Conservation (phyloP, 148 eudicot species). For the Simmondsia chinensis region DNA sequence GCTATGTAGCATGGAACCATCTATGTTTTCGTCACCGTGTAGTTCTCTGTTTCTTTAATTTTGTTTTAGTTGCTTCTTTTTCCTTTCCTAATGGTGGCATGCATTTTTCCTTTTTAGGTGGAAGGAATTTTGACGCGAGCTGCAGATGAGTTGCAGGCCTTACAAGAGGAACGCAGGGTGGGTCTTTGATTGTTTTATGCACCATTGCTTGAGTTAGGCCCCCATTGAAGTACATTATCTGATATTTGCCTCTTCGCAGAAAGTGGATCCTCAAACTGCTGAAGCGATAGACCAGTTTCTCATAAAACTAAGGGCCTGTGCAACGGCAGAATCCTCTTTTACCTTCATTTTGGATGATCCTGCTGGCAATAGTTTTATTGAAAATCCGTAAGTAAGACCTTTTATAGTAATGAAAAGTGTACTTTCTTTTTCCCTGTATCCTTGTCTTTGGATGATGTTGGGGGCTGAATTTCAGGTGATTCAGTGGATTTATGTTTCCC, state of each 20-base stretch:
- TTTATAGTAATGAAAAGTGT: too few species aligned
- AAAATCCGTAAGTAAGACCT: slow-evolving; percentile 79
- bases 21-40: too few species aligned
- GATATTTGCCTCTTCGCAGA: slow-evolving; percentile 31
- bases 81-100: background rate
- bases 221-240: background rate
- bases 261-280: slow-evolving; percentile 78
- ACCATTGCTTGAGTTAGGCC: background rate
- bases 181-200: background rate
- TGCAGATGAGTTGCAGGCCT: slow-evolving; percentile 65
- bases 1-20: too few species aligned
- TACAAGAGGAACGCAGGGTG: slow-evolving; percentile 94
- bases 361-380: slow-evolving; percentile 93
- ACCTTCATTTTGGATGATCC: slow-evolving; percentile 89
- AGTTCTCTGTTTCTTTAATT: background rate
- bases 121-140: slow-evolving; percentile 85
- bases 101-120: slow-evolving; percentile 31
- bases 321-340: slow-evolving; percentile 57
- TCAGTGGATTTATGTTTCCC: too few species aligned
- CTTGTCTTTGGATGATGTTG: too few species aligned
- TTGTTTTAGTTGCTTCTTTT: background rate
- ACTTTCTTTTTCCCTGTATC: too few species aligned
- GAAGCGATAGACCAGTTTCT: slow-evolving; percentile 82
- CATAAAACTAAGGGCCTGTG: slow-evolving; percentile 67
- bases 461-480: too few species aligned